Percentiles rank a stretch among this genome's conserved stretches.
phyloP scores from a whole-genome alignment of 768 basidiomycete genomes.

The Gymnopilus dilepis region DNA sequence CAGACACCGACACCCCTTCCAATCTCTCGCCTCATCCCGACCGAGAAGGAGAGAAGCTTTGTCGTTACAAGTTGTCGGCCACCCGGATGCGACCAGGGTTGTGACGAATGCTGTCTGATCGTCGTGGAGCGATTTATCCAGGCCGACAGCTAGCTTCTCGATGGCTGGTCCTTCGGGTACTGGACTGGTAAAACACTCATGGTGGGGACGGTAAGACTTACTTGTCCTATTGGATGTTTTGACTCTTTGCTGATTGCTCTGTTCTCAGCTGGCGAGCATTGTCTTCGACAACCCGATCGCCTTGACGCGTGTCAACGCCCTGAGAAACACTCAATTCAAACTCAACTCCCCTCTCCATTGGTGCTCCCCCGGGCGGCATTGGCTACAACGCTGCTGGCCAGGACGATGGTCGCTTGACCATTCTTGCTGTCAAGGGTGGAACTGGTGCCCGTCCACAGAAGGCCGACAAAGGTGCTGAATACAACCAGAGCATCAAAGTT shows the following conservation, averaged over 20 bases:
- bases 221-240: conserved; percentile 11
- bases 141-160: conserved; percentile 92
- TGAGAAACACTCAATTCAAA: conserved; percentile 90
- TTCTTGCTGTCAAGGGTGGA: no score
- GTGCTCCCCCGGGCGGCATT: conserved; percentile 78
- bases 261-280: conserved; percentile 78
- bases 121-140: conserved; percentile 87
- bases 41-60: conserved; percentile 91
- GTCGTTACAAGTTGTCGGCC: conserved; percentile 80
- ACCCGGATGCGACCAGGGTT: conserved; percentile 88
- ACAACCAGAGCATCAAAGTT: conserved; percentile 93
- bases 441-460: no score
- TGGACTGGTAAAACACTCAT: conserved; percentile 89
- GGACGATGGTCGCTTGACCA: conserved; percentile 92
- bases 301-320: conserved; percentile 91
- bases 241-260: no score
- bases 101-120: conserved; percentile 94
- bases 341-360: conserved; percentile 56
- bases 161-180: conserved; percentile 93
- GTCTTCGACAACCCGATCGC: conserved; percentile 92
- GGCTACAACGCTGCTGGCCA: conserved; percentile 62
- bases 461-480: conserved; percentile 88
- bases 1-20: conserved; percentile 87
- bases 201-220: conserved; percentile 76
- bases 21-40: conserved; percentile 83